Evolutionary conservation across 331 rosid genomes (phyloP).

Genomic region (Malus hybrid): DNA sequence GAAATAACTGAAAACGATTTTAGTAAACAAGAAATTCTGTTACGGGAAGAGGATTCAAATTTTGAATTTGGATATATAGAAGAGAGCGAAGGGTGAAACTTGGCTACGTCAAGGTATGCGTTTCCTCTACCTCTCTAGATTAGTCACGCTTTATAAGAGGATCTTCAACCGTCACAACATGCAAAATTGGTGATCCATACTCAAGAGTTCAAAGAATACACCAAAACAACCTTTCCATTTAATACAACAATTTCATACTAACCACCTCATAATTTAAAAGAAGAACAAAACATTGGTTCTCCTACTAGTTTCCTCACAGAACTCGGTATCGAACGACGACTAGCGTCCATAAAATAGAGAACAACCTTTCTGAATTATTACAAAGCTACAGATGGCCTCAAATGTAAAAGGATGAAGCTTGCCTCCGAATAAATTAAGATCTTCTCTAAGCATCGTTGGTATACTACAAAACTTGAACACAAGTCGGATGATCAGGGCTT

Average conservation of each 20-base stretch:
- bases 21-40: too few relatives aligned
- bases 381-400: slow-evolving; percentile 20
- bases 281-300: not conserved
- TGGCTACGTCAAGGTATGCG: not conserved
- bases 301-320: not conserved
- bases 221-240: too few relatives aligned
- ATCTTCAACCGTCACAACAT: too few relatives aligned
- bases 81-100: not conserved
- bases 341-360: not conserved
- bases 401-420: slow-evolving; percentile 8
- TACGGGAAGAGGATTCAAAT: not conserved
- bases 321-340: slow-evolving; percentile 1
- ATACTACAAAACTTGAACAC: slow-evolving; percentile 27
- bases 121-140: not conserved
- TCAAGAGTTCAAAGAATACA: too few relatives aligned
- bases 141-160: not conserved
- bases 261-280: too few relatives aligned
- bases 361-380: slow-evolving; percentile 12
- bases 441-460: slow-evolving; percentile 28
- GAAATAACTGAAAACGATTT: too few relatives aligned
- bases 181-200: too few relatives aligned
- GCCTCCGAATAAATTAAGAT: slow-evolving; percentile 37
- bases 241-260: too few relatives aligned
- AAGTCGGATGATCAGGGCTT: slow-evolving; percentile 55
- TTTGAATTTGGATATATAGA: not conserved